Evolutionary conservation across 176 grass and related monocot genomes (phyloP).

Genomic region (Thalia dealbata): DNA sequence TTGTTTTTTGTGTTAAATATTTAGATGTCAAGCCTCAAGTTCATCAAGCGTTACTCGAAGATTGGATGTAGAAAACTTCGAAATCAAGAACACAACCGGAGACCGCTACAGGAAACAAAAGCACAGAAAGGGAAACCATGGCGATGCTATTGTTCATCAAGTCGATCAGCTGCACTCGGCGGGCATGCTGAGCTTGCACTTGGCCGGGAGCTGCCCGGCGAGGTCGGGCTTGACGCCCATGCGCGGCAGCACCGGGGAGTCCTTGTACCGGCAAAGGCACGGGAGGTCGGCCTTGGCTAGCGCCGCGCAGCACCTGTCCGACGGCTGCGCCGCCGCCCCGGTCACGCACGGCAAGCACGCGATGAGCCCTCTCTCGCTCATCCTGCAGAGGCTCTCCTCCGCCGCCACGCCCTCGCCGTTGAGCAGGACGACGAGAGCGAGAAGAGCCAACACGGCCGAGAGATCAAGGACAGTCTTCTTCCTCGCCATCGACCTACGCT

Average conservation of each 20-base stretch:
- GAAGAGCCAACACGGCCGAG: neutral
- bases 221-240: conserved; percentile 11
- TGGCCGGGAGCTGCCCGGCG: conserved; percentile 9
- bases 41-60: too few relatives aligned
- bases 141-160: too few relatives aligned
- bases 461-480: neutral
- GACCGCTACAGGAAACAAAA: too few relatives aligned
- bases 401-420: neutral
- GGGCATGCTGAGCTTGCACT: conserved; percentile 22
- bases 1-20: too few relatives aligned
- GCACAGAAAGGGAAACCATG: too few relatives aligned
- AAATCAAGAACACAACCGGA: too few relatives aligned
- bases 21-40: too few relatives aligned
- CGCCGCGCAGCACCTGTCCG: conserved; percentile 18
- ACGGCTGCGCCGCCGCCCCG: neutral
- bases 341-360: conserved; percentile 1
- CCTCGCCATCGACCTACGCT: too few relatives aligned
- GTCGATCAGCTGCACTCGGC: neutral
- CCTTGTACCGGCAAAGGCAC: conserved; percentile 29
- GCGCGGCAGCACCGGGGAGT: conserved; percentile 13
- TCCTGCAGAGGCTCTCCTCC: neutral
- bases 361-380: neutral
- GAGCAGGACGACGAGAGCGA: neutral
- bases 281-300: conserved; percentile 21
- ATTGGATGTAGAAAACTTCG: too few relatives aligned